These are phyloP conservation scores for Leishmania major DNA, from an alignment of 208 protist species.

Conservation along the genomic window DNA sequence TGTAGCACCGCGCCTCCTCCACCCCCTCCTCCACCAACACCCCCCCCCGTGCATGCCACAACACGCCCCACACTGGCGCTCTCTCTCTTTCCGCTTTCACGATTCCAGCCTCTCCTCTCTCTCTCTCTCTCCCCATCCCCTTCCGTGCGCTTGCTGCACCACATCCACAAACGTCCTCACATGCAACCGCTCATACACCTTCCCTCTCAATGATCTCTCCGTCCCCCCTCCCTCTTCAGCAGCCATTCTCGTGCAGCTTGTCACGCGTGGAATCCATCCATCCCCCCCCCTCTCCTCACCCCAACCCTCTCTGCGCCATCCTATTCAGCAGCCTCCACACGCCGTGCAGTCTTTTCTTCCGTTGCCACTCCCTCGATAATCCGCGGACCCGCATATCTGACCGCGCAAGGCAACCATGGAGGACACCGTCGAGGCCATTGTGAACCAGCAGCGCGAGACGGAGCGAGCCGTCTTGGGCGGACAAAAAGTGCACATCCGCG, in stretches of 20 bases:
- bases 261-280: neutral
- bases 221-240: neutral
- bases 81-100: neutral
- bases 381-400: neutral
- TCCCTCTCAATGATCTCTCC: conserved; percentile 9
- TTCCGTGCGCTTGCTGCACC: neutral
- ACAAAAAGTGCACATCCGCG: conserved; percentile 96
- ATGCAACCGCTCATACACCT: neutral
- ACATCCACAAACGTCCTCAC: neutral
- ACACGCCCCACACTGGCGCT: neutral
- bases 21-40: no score
- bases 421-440: conserved; percentile 29
- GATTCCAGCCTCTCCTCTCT: neutral
- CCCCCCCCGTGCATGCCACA: neutral
- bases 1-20: neutral
- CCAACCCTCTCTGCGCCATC: neutral
- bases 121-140: neutral
- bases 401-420: conserved; percentile 17
- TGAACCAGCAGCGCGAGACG: conserved; percentile 68
- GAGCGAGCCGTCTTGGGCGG: conserved; percentile 61
- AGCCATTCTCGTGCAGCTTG: neutral
- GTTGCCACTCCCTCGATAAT: conserved; percentile 7
- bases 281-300: neutral
- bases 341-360: neutral
- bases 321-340: neutral